Evolutionary conservation across 495 filamentous ascomycete genomes (phyloP), one percentile per base, ranked within the genome.

Genomic region (Achaetomiella virescens): DNA sequence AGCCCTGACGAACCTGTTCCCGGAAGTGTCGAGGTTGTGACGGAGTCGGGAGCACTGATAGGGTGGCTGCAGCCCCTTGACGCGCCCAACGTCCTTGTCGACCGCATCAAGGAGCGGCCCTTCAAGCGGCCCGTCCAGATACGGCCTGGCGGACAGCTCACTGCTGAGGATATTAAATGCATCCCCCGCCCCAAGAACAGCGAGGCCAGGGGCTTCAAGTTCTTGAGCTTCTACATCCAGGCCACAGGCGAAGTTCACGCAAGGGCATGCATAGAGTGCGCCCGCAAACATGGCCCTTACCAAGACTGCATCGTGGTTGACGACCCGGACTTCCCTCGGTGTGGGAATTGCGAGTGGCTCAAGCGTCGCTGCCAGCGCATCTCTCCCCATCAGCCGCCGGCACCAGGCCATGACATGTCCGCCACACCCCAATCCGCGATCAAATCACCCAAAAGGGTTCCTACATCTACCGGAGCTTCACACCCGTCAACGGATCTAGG

Each of bases 331-430:
- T 67, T 69, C 38, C 55, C 57, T 1, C 55, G 59, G 12, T 72
- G 70, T 40, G 68, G 64, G 22, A 70, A 70, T 48, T 72, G 70
- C 48, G 66, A 70, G 40, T 70, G 68, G 68, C 63, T 58, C 44
- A 52, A 59, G 17, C 58, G 66, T 18, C 59, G 53, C 7, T 72
- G 70, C 54, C 55, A 57, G n/a, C 54, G 48, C 11, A 58, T 33
- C 27, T 29, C 33, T 14, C 12, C 17, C 36, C 41, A 43, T 11
- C n/a, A 29, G 12, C 54, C n/a, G 22, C 18, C 55, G 6, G 17
- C 20, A 5, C 33, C 58, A 15, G 27, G 58, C 6, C 17, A 56
- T 22, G 45, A 45, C 36, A n/a, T 22, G 11, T 29, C 48, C 1
- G 17, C 20, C 18, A 27, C 42, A 1, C 10, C 50, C 8, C 36